phyloP scores from a whole-genome alignment of 495 filamentous ascomycete genomes.

The Neohortaea acidophila region DNA sequence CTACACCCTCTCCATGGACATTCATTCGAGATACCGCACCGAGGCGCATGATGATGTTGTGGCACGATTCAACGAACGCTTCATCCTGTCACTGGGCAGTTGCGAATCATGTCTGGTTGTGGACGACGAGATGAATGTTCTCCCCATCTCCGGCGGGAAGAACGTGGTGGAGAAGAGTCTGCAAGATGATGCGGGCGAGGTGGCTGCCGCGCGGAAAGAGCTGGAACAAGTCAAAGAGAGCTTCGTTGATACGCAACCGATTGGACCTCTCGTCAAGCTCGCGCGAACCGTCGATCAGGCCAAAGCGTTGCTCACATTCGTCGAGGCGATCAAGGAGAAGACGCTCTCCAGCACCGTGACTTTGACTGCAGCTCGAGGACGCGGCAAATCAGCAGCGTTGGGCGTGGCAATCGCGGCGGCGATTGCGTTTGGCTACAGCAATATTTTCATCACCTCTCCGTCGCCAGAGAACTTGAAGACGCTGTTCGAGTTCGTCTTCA shows the following conservation, averaged over 20 bases:
- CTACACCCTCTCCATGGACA: slow-evolving; percentile 94
- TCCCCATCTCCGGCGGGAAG: slow-evolving; percentile 94
- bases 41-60: slow-evolving; percentile 93
- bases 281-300: slow-evolving; percentile 90
- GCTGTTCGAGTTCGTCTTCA: slow-evolving; percentile 95
- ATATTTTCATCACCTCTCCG: slow-evolving; percentile 98
- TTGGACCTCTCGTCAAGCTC: slow-evolving; percentile 67
- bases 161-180: slow-evolving; percentile 60
- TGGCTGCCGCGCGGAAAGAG: slow-evolving; percentile 57
- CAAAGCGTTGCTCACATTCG: slow-evolving; percentile 84
- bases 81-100: slow-evolving; percentile 85
- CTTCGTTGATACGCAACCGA: slow-evolving; percentile 66
- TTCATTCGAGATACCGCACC: slow-evolving; percentile 90
- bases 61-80: slow-evolving; percentile 94
- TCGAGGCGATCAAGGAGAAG: slow-evolving; percentile 93
- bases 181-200: slow-evolving; percentile 52
- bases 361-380: slow-evolving; percentile 82
- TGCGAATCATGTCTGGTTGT: slow-evolving; percentile 92
- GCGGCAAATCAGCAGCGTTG: slow-evolving; percentile 91
- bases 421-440: slow-evolving; percentile 90
- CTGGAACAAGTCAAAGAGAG: slow-evolving; percentile 77
- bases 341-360: slow-evolving; percentile 86
- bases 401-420: slow-evolving; percentile 90
- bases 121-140: slow-evolving; percentile 93
- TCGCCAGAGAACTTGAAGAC: slow-evolving; percentile 98